A percentile compares a stretch with the other conserved stretches of the same genome.
Evolutionary conservation across 2,329 filamentous ascomycete species (phyloP).

Genomic region (Colletotrichum sp.): DNA sequence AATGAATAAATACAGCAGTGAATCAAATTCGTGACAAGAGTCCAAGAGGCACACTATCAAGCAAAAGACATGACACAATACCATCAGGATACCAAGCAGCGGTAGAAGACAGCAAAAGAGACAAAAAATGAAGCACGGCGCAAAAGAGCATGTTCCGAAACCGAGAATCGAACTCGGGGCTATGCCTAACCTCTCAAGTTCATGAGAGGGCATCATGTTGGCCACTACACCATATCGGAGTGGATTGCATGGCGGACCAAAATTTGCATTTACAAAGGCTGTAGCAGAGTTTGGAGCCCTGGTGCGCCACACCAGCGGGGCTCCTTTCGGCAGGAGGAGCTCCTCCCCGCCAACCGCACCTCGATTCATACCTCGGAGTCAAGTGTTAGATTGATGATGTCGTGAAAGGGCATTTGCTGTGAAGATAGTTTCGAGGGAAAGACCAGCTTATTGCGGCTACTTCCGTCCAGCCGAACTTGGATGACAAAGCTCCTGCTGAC

Average conservation of each 20-base stretch:
- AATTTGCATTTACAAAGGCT: not conserved
- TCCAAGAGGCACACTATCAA: not conserved
- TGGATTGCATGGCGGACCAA: not conserved
- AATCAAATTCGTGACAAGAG: not conserved
- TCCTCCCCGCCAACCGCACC: not conserved
- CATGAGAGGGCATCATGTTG: conserved; percentile 19
- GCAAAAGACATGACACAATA: not conserved
- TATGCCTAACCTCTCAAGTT: not conserved
- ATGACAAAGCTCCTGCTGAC: not conserved
- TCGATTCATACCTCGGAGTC: not conserved
- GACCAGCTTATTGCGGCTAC: not conserved
- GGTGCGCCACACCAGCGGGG: not conserved
- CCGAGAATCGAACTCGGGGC: conserved; percentile 21
- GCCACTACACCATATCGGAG: conserved; percentile 20
- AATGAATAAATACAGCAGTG: not conserved
- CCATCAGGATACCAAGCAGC: not conserved
- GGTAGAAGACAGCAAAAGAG: not conserved
- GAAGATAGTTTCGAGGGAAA: not conserved
- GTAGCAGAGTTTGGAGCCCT: not conserved
- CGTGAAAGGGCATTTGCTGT: not conserved
- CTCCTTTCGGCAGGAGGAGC: not conserved
- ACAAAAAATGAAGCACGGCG: not conserved
- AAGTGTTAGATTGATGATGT: not conserved
- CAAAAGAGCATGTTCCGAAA: conserved; percentile 2
- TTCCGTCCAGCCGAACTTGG: not conserved